These are phyloP conservation scores for Cystoderma amianthinum DNA, from an alignment of 768 basidiomycete species.

Conservation along the genomic window DNA sequence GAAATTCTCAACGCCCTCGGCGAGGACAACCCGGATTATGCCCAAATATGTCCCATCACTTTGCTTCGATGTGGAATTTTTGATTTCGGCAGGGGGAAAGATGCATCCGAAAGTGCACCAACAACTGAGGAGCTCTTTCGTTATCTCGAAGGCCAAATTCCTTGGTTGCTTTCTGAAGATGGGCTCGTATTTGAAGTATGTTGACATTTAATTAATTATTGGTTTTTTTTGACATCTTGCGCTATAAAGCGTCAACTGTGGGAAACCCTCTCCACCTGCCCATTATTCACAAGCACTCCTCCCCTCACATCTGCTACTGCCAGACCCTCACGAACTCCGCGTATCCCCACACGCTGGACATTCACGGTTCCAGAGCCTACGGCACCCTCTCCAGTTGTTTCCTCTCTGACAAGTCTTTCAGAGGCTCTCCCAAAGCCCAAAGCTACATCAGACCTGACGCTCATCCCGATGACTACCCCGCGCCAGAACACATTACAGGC, in stretches of 20 bases:
- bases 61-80: constrained; percentile 58
- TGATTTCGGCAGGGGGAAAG: constrained; percentile 34
- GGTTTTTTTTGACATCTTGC: background rate
- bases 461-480: constrained; percentile 23
- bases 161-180: constrained; percentile 48
- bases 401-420: constrained; percentile 19
- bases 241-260: constrained; percentile 47
- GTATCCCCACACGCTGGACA: constrained; percentile 24
- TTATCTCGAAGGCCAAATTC: constrained; percentile 47
- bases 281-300: constrained; percentile 39
- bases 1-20: constrained; percentile 25
- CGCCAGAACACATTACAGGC: constrained; percentile 59
- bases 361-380: constrained; percentile 24
- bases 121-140: constrained; percentile 56
- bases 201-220: too few relatives aligned
- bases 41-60: constrained; percentile 40
- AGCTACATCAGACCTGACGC: background rate
- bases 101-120: constrained; percentile 26
- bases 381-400: constrained; percentile 27
- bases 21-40: constrained; percentile 18
- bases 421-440: background rate
- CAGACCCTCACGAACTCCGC: constrained; percentile 9
- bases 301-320: constrained; percentile 11
- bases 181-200: constrained; percentile 49
- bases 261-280: constrained; percentile 48